Evolutionary conservation across 2,329 filamentous ascomycete genomes (phyloP).

Genomic region (Pyricularia sp.): DNA sequence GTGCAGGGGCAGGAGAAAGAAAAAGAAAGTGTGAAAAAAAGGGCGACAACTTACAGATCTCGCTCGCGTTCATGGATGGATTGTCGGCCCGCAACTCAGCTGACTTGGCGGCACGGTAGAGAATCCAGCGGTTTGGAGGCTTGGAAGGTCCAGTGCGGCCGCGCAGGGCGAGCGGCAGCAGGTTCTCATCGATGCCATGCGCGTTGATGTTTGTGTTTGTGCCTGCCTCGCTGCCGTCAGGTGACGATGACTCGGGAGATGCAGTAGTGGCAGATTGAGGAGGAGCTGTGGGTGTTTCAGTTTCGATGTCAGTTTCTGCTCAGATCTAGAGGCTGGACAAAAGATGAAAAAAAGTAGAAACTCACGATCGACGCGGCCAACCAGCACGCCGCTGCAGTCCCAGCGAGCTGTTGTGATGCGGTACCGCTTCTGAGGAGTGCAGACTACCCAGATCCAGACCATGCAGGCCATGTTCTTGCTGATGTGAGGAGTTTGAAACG

Average conservation of each 20-base stretch:
- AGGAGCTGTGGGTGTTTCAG: background rate
- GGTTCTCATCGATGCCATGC: background rate
- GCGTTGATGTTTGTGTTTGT: background rate
- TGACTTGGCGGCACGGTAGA: background rate
- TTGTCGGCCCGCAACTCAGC: background rate
- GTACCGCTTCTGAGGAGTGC: background rate
- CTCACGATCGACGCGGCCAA: background rate
- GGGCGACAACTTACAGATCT: background rate
- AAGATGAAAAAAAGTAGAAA: background rate
- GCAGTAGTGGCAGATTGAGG: background rate
- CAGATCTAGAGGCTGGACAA: background rate
- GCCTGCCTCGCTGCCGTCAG: background rate
- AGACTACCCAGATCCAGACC: background rate
- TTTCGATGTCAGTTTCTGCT: background rate
- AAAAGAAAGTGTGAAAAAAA: background rate
- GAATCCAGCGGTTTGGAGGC: background rate
- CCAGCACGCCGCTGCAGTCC: background rate
- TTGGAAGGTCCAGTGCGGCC: background rate
- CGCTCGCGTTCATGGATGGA: background rate
- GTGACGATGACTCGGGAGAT: background rate
- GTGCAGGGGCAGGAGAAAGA: background rate
- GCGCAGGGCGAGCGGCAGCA: background rate
- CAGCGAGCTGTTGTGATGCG: background rate
- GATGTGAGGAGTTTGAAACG: no score
- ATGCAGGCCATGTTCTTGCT: background rate